These are phyloP conservation scores for Chiua sp. DNA, from an alignment of 1,284 basidiomycete species.

Conservation along the genomic window DNA sequence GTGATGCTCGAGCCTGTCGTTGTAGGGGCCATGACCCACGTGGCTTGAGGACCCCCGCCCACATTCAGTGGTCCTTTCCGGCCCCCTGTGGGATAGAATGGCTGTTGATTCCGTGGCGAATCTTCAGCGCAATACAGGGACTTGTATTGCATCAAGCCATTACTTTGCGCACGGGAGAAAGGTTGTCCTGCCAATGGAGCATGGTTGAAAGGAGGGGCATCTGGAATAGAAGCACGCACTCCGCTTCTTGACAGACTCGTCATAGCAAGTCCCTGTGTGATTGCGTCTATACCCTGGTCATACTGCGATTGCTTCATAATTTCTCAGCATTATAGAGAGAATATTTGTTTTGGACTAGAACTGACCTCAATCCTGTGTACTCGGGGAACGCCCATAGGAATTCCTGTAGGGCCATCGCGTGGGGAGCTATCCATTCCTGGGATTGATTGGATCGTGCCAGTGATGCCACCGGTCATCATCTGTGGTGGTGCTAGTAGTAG, in stretches of 20 bases:
- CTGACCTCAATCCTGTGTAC: too few species aligned
- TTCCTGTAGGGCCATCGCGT: too few species aligned
- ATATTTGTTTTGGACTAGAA: too few species aligned
- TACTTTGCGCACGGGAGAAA: conserved; percentile 40
- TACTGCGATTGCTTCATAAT: conserved; percentile 35
- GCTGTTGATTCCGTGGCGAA: conserved; percentile 52
- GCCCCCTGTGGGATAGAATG: conserved; percentile 26
- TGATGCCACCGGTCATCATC: too few species aligned
- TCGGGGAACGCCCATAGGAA: too few species aligned
- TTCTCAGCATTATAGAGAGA: too few species aligned
- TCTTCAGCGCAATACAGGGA: conserved; percentile 40
- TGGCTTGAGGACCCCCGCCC: conserved; percentile 27
- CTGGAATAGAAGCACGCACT: conserved; percentile 42
- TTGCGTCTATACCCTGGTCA: conserved; percentile 28
- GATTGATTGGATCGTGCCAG: too few species aligned
- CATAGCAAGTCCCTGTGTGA: conserved; percentile 31
- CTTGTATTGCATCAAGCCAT: conserved; percentile 41
- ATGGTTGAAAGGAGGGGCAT: conserved; percentile 43
- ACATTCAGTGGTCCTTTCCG: conserved; percentile 24
- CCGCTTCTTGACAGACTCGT: conserved; percentile 27
- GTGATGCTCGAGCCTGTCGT: conserved; percentile 46
- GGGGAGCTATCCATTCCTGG: too few species aligned
- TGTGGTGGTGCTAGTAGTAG: too few species aligned
- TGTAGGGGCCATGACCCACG: conserved; percentile 51
- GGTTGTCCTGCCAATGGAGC: conserved; percentile 32